phyloP scores from a whole-genome alignment of 768 basidiomycete species.

The Phylloporus arenicola region DNA sequence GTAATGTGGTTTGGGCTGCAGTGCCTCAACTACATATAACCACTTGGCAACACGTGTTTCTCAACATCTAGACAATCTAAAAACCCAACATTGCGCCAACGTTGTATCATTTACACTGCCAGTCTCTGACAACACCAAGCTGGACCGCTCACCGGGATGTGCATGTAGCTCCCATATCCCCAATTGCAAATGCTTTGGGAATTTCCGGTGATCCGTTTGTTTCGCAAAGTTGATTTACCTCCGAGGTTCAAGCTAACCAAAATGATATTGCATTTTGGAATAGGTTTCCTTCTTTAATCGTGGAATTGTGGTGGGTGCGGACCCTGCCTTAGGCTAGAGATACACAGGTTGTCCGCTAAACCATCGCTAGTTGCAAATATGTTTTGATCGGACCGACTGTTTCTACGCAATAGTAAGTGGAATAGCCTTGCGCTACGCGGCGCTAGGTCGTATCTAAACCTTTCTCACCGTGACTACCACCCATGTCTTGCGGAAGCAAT shows the following conservation, averaged over 20 bases:
- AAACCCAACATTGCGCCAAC: not conserved
- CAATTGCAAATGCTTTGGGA: not conserved
- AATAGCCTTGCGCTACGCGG: not conserved
- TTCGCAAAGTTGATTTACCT: not conserved
- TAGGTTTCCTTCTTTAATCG: not conserved
- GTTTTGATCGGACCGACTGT: not conserved
- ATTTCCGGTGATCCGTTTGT: constrained; percentile 2
- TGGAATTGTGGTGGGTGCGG: not conserved
- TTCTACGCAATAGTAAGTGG: not conserved
- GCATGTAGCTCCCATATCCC: not conserved
- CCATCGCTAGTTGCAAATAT: not conserved
- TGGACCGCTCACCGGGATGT: not conserved
- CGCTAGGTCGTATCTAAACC: constrained; percentile 1
- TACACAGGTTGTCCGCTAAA: not conserved
- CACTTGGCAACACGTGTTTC: not conserved
- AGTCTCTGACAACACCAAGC: not conserved
- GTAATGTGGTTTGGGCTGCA: not conserved
- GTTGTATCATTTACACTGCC: not conserved
- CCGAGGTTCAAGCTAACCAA: not conserved
- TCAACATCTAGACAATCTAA: not conserved
- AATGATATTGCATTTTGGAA: not conserved
- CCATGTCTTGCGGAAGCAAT: not conserved
- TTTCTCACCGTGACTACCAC: not conserved
- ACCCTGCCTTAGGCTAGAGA: not conserved
- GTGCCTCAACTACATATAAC: not conserved